A percentile compares a stretch with the other conserved stretches of the same genome.
Conservation (phyloP, 306 rosid genomes). For the Lablab purpureus region DNA sequence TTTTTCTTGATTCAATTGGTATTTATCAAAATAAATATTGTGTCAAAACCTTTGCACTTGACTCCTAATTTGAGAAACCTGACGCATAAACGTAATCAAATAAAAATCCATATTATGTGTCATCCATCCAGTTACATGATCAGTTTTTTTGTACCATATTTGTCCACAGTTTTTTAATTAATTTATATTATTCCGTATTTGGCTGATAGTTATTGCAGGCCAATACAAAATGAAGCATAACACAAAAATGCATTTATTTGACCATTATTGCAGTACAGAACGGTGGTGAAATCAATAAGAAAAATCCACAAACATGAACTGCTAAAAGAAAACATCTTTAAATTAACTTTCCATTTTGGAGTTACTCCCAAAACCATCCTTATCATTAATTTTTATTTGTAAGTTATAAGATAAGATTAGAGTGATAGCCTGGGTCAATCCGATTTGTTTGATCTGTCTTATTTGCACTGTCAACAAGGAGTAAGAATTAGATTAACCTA, state of each 20-base stretch:
- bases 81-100: background rate
- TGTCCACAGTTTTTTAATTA: no score
- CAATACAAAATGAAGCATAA: background rate
- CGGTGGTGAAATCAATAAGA: background rate
- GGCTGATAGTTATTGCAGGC: background rate
- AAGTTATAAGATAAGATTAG: no score
- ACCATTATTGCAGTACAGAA: background rate
- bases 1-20: background rate
- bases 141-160: no score
- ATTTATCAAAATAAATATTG: background rate
- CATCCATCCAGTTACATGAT: no score
- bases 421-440: no score
- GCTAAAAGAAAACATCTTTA: background rate
- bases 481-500: no score
- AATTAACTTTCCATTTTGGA: no score
- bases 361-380: no score
- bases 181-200: background rate
- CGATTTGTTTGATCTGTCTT: no score
- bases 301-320: background rate
- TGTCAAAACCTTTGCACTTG: background rate
- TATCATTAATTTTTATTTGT: no score
- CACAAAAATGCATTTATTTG: background rate
- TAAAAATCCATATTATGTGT: background rate
- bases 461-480: no score
- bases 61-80: constrained; percentile 9